These are phyloP conservation scores for Pythium myriotylum DNA, from an alignment of 352 stramenopile species.

Conservation along the genomic window DNA sequence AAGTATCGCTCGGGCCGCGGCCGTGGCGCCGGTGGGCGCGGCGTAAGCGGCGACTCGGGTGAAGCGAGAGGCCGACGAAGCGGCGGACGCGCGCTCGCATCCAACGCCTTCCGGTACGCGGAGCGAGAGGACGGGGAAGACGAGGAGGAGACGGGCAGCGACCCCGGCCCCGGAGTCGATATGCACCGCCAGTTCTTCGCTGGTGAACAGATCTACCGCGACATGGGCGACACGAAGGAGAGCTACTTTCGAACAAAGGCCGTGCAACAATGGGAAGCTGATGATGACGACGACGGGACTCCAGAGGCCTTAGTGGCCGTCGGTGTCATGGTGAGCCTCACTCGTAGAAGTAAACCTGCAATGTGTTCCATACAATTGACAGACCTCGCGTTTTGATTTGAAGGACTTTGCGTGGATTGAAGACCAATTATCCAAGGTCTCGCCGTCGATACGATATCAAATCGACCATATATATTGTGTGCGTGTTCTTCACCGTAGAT, in stretches of 20 bases:
- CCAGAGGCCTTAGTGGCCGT: slow-evolving; percentile 20
- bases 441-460: slow-evolving; percentile 55
- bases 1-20: slow-evolving; percentile 66
- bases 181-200: slow-evolving; percentile 63
- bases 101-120: slow-evolving; percentile 74
- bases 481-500: slow-evolving; percentile 22
- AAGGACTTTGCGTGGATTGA: slow-evolving; percentile 78
- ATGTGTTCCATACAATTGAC: too few relatives aligned
- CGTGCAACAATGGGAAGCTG: slow-evolving; percentile 72
- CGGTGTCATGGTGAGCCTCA: slow-evolving; percentile 4
- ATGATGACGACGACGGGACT: slow-evolving; percentile 39
- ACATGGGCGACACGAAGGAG: slow-evolving; percentile 33
- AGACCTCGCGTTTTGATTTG: slow-evolving; percentile 3
- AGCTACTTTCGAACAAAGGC: slow-evolving; percentile 65
- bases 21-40: slow-evolving; percentile 29
- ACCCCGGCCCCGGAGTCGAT: slow-evolving; percentile 3
- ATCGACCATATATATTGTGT: slow-evolving; percentile 82
- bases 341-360: background rate
- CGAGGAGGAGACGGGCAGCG: slow-evolving; percentile 12
- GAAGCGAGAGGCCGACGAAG: slow-evolving; percentile 16
- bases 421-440: slow-evolving; percentile 48
- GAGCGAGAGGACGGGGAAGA: slow-evolving; percentile 29
- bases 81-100: slow-evolving; percentile 42
- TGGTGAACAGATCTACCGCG: slow-evolving; percentile 56
- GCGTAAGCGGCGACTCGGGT: slow-evolving; percentile 21